phyloP scores from a whole-genome alignment of 2,329 filamentous ascomycete species.

The Penicillium sp. region DNA sequence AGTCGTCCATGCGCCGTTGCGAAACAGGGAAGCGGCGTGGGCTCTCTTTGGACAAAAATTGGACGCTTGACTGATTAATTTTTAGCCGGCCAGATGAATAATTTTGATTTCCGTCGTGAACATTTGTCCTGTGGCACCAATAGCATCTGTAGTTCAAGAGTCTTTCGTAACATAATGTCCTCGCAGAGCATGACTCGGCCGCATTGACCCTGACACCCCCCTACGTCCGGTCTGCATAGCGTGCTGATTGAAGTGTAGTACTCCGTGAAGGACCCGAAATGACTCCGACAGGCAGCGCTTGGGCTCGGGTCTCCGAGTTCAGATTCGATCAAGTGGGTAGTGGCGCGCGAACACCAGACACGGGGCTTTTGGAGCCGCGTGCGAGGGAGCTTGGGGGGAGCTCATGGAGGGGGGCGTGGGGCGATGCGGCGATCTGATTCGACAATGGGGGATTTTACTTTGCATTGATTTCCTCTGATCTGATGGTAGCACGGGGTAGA shows the following conservation, averaged over 20 bases:
- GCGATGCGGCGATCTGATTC: not conserved
- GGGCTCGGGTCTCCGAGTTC: no score
- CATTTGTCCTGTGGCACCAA: not conserved
- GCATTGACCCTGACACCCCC: not conserved
- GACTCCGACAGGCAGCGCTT: not conserved
- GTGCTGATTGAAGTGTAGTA: not conserved
- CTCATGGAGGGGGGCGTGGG: constrained; percentile 1
- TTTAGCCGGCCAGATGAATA: not conserved
- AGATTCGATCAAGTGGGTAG: not conserved
- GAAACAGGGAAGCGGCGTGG: not conserved
- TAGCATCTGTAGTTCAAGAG: no score
- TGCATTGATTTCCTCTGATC: not conserved
- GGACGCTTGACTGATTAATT: not conserved
- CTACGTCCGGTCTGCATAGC: no score
- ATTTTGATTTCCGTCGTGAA: not conserved
- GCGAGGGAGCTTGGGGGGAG: not conserved
- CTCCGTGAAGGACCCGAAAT: not conserved
- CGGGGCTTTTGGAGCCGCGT: not conserved
- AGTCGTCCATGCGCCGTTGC: not conserved
- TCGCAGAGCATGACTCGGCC: not conserved
- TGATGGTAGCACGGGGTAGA: constrained; percentile 1
- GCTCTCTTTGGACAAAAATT: not conserved
- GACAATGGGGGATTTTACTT: not conserved
- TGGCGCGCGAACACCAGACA: not conserved
- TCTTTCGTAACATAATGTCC: not conserved